Evolutionary conservation across 345 rosid genomes (phyloP).

Genomic region (Lumnitzera racemosa): DNA sequence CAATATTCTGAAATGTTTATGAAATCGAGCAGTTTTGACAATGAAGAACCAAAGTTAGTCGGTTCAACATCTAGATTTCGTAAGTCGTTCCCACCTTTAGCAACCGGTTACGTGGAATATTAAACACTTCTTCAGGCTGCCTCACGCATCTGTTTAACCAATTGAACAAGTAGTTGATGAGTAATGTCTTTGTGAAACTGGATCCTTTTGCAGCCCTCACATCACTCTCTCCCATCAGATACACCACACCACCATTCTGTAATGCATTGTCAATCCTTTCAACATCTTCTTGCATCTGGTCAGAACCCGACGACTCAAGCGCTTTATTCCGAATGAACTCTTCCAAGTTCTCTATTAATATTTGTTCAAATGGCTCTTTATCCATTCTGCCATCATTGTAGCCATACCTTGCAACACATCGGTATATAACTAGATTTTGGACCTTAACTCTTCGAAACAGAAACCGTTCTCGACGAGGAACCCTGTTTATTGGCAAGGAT

Average conservation of each 20-base stretch:
- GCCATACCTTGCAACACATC: conserved; percentile 28
- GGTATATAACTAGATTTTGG: conserved; percentile 11
- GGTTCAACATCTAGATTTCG: too few relatives aligned
- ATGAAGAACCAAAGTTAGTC: too few relatives aligned
- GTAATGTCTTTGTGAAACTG: conserved; percentile 9
- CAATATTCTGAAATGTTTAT: too few relatives aligned
- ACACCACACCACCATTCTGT: conserved; percentile 10
- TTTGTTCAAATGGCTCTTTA: conserved; percentile 15
- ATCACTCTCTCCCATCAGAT: conserved; percentile 23
- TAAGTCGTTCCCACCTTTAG: not conserved
- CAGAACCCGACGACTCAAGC: not conserved
- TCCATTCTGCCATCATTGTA: conserved; percentile 18
- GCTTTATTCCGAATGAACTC: conserved; percentile 7
- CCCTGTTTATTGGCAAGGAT: conserved; percentile 19
- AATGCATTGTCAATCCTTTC: not conserved
- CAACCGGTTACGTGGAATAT: conserved; percentile 17
- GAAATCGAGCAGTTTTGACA: too few relatives aligned
- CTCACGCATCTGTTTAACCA: conserved; percentile 24
- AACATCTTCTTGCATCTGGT: not conserved
- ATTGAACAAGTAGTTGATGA: conserved; percentile 10
- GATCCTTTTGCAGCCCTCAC: conserved; percentile 15
- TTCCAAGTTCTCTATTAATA: conserved; percentile 14
- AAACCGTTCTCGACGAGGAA: conserved; percentile 16
- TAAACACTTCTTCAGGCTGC: conserved; percentile 19
- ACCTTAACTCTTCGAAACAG: conserved; percentile 16